phyloP scores from a whole-genome alignment of 2,329 filamentous ascomycete species.

The Pyrenophora seminiperda region DNA sequence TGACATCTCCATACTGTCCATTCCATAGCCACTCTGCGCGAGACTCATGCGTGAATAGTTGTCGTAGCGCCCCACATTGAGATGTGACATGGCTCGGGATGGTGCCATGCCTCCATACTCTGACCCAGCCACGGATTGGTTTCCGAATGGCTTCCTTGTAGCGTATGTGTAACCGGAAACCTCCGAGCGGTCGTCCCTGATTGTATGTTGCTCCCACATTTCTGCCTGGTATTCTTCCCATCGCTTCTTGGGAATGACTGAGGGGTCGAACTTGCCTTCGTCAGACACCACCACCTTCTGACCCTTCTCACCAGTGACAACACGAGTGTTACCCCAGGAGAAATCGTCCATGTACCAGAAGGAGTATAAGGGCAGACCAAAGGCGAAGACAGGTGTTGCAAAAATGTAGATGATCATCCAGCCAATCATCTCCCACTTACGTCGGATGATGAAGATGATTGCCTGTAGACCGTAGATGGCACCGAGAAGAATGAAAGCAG shows the following conservation, averaged over 20 bases:
- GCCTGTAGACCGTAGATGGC: conserved; percentile 98
- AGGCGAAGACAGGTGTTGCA: conserved; percentile 89
- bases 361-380: conserved; percentile 86
- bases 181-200: conserved; percentile 79
- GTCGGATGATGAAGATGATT: conserved; percentile 92
- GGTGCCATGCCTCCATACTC: conserved; percentile 67
- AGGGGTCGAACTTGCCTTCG: conserved; percentile 96
- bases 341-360: conserved; percentile 99
- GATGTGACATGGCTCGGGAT: conserved; percentile 63
- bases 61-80: conserved; percentile 60
- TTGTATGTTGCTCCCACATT: conserved; percentile 95
- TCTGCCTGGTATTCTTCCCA: conserved; percentile 99
- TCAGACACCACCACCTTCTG: conserved; percentile 92
- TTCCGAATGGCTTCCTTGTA: conserved; percentile 71
- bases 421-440: conserved; percentile 99
- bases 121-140: conserved; percentile 53
- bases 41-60: conserved; percentile 56
- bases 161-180: conserved; percentile 93
- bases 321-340: conserved; percentile 97
- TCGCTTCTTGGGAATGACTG: conserved; percentile 92
- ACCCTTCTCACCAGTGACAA: conserved; percentile 92
- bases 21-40: conserved; percentile 62
- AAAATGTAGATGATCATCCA: conserved; percentile 98
- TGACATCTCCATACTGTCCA: conserved; percentile 67
- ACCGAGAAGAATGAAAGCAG: conserved; percentile 85